Base-by-base conservation (phyloP, 73 alveolate species). In the Symbiodinium pilosum region DNA sequence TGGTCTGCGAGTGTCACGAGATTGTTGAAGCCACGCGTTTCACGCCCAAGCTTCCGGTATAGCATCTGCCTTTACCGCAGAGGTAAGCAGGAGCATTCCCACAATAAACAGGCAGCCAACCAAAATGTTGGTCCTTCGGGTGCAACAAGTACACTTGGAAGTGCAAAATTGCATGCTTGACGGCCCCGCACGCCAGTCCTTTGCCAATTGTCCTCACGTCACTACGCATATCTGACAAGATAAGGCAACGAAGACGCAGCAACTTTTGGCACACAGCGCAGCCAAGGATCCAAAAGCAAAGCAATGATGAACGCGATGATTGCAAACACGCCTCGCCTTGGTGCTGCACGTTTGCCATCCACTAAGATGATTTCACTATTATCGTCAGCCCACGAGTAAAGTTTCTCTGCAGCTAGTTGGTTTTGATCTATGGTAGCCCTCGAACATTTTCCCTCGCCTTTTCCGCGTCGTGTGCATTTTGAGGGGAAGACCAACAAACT, bases 271-370 rank as follows among this genome's bases (percentile, higher is more conserved):
- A 47, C 21, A 47, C 21, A 47, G 59, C 59, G 59, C 59, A 6
- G 59, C 21, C 59, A 14, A n/a, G 41, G 34, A 43, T 87, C 94
- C 94, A 87, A 84, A 7, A 87, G 30, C 54, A 87, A 40, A 59
- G 94, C 94, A 38, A 59, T 34, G 30, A 87, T 40, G 64, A 87
- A 81, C 85, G 85, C 85, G 32, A 54, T 5, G 85, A 87, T 28
- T 4, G 94, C 94, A 59, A 87, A 40, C 84, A 87, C 69, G 41
- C 94, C 94, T n/a, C 94, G 94, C 94, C 94, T 87, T 42, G 7
- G 84, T 2, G 7, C 59, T 11, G 73, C 73, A 54, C 8, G 32
- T 26, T 54, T 30, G 73, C 30, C 18, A 5, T 5, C 2, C 7
- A 16, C 26, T 26, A 54, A n/a, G n/a, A n/a, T n/a, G n/a, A n/a